A percentile compares a stretch with the other conserved stretches of the same genome.
Conservation (phyloP, 2,329 filamentous ascomycete genomes). For the Hypoxylon sp. region DNA sequence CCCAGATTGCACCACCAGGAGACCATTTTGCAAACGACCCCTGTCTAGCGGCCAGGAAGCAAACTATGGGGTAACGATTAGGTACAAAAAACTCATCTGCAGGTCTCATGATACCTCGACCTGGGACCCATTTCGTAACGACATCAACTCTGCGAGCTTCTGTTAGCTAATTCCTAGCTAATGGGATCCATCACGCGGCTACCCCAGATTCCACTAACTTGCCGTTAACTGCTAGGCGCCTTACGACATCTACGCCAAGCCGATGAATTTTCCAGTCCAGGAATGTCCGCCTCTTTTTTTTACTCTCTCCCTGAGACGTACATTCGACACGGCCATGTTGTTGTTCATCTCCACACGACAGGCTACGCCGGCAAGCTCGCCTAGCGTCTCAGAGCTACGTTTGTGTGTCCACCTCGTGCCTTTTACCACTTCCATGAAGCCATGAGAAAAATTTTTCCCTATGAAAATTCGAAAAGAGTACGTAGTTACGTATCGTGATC, state of each 20-base stretch:
- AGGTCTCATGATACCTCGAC: constrained; percentile 39
- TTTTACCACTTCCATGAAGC: constrained; percentile 29
- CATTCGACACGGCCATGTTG: constrained; percentile 26
- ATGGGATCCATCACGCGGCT: constrained; percentile 43
- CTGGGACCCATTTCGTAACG: constrained; percentile 44
- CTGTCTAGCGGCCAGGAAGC: constrained; percentile 34
- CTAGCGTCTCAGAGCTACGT: constrained; percentile 17
- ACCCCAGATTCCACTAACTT: constrained; percentile 45
- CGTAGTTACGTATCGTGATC: constrained; percentile 35
- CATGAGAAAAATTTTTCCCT: constrained; percentile 26
- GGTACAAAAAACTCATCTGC: constrained; percentile 41
- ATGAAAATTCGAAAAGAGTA: constrained; percentile 6
- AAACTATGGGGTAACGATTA: constrained; percentile 49
- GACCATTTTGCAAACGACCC: constrained; percentile 26
- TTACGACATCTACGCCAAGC: constrained; percentile 25
- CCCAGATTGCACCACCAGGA: constrained; percentile 31
- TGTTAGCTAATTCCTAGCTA: constrained; percentile 43
- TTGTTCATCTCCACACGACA: constrained; percentile 30
- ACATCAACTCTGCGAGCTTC: constrained; percentile 28
- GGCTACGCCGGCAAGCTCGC: constrained; percentile 16
- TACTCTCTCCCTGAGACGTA: constrained; percentile 12
- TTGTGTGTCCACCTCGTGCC: constrained; percentile 13
- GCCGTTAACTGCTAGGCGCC: constrained; percentile 45
- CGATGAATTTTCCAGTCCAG: constrained; percentile 38
- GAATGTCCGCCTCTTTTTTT: constrained; percentile 18